Evolutionary conservation across 768 basidiomycete species (phyloP).

Genomic region (Boletus edulis): DNA sequence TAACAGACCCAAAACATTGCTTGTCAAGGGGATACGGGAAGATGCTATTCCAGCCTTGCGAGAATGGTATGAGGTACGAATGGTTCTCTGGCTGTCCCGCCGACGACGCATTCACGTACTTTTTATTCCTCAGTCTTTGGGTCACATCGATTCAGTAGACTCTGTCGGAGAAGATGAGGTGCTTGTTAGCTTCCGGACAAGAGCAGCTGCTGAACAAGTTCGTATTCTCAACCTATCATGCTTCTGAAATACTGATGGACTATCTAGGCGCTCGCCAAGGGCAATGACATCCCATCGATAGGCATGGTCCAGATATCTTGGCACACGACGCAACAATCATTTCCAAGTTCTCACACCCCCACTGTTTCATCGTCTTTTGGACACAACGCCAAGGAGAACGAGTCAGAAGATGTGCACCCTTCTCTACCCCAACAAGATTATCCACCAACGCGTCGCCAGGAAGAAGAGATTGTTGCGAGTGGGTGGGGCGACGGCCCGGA

Average conservation of each 20-base stretch:
- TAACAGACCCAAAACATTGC: constrained; percentile 79
- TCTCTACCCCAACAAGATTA: constrained; percentile 15
- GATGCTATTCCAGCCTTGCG: constrained; percentile 58
- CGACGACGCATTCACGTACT: constrained; percentile 1
- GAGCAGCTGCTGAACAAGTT: constrained; percentile 77
- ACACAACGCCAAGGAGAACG: constrained; percentile 18
- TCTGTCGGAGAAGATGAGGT: constrained; percentile 53
- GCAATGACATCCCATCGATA: constrained; percentile 59
- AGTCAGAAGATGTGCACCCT: constrained; percentile 26
- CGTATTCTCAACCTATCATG: constrained; percentile 12
- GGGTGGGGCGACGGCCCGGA: constrained; percentile 69
- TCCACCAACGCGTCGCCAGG: constrained; percentile 39
- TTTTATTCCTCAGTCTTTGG: constrained; percentile 47
- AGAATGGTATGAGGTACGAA: constrained; percentile 79
- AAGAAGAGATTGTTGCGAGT: constrained; percentile 62
- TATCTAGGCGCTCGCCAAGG: constrained; percentile 68
- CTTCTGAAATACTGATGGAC: constrained; percentile 7
- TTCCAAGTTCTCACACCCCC: constrained; percentile 19
- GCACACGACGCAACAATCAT: constrained; percentile 42
- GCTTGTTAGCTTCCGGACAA: constrained; percentile 67
- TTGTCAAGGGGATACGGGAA: constrained; percentile 65
- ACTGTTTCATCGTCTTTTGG: constrained; percentile 17
- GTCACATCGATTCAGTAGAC: constrained; percentile 68
- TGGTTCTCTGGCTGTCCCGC: not conserved
- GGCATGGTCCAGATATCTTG: constrained; percentile 68